These are phyloP conservation scores for Penicillium atrosanguineum DNA, from an alignment of 495 filamentous ascomycete species.

Conservation along the genomic window DNA sequence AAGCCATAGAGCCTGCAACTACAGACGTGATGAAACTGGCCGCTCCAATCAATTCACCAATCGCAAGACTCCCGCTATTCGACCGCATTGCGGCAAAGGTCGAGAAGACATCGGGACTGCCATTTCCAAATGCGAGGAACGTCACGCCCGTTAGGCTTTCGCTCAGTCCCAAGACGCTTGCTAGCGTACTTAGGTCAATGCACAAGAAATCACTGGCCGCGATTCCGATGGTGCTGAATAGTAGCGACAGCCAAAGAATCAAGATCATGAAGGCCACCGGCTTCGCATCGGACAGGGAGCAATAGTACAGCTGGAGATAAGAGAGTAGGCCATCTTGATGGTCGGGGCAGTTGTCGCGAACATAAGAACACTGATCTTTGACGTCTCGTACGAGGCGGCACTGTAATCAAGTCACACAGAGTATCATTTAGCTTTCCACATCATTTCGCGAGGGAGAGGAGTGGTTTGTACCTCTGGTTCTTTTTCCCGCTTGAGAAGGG, in stretches of 20 bases:
- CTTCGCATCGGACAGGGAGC: constrained; percentile 64
- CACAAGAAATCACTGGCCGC: constrained; percentile 98
- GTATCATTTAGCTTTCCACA: constrained; percentile 20
- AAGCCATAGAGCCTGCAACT: constrained; percentile 96
- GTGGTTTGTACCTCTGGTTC: constrained; percentile 36
- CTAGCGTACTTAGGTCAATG: constrained; percentile 90
- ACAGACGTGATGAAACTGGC: constrained; percentile 96
- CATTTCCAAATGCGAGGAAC: constrained; percentile 96
- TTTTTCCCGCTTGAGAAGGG: constrained; percentile 24
- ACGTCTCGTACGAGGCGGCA: constrained; percentile 79
- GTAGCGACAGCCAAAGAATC: constrained; percentile 77
- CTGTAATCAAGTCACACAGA: constrained; percentile 37
- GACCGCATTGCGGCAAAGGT: constrained; percentile 98
- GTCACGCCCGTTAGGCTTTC: constrained; percentile 97
- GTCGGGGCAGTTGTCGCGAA: constrained; percentile 76
- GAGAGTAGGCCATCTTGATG: constrained; percentile 88
- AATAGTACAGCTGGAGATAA: constrained; percentile 93
- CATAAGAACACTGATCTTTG: constrained; percentile 81
- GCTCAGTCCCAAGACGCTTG: constrained; percentile 83
- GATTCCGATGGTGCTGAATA: constrained; percentile 98
- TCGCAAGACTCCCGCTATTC: constrained; percentile 90
- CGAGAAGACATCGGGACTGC: constrained; percentile 98
- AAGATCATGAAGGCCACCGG: constrained; percentile 76
- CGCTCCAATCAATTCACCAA: constrained; percentile 94
- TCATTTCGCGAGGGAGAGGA: constrained; percentile 7